Evolutionary conservation across 1,284 basidiomycete species (phyloP), one percentile per base, ranked within the genome.

Genomic region (Neonothopanus nambi): DNA sequence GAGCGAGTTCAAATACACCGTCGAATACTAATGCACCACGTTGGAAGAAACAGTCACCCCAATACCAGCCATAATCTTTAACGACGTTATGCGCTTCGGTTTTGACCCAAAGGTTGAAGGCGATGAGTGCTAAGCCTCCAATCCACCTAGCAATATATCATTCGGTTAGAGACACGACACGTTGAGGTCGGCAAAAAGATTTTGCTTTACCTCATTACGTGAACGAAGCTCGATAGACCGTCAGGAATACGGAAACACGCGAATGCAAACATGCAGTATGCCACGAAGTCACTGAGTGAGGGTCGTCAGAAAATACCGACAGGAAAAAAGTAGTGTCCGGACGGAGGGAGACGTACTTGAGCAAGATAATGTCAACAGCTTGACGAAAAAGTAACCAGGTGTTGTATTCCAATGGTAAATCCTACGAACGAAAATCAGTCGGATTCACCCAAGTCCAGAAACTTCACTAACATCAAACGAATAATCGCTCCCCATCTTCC

Each of bases 91-190:
- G 96, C 0, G 96, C 96, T 65, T 99, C 96, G 12, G 93, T 89
- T 72, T 99, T 99, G 62, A 99, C 95, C 95, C 96, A 99, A 35
- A 98, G 79, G 69, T 99, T 99, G 79, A 99, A 98, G 37, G 82
- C 81, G 65, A 99, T 95, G 33, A 99, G 75, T 0, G 83, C 79
- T 61, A 93, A 72, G 12, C 97, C 96, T 12, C 87, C 87, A 40
- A 90, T 69, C 95, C 96, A 98, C 60, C 93, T 92, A 52, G 15
- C 51, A 44, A 18, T 28, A 53, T 35, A 24, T 35, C 49, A 48
- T 37, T 33, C 2, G 30, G 30, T 33, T 13, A 33, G 24, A 30
- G 13, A n/a, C n/a, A n/a, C n/a, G 24, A 4, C 13, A 12, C 15
- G 41, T 9, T 42, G 20, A 47, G 28, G n/a, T 6, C 26, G 41